Conservation (phyloP, 2,329 filamentous ascomycete species). For the Fusarium armeniacum region DNA sequence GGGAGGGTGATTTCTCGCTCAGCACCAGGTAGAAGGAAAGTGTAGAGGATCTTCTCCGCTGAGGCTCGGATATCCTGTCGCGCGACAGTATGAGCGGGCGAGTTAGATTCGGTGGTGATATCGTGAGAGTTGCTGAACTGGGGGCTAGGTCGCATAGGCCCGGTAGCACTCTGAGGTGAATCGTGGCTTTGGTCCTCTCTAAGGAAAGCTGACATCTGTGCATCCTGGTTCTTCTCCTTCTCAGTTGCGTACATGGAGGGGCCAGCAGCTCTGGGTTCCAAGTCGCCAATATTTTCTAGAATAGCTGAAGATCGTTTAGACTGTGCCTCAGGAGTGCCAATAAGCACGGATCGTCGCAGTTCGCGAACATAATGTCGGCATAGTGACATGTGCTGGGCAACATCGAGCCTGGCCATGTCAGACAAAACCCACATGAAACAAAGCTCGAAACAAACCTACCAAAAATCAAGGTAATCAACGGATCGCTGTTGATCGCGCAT, state of each 20-base stretch:
- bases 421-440: not conserved
- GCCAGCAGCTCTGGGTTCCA: slow-evolving; percentile 70
- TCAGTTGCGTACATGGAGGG: slow-evolving; percentile 74
- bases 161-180: slow-evolving; percentile 66
- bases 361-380: slow-evolving; percentile 98
- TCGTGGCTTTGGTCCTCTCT: slow-evolving; percentile 74
- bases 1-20: slow-evolving; percentile 97
- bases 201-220: slow-evolving; percentile 91
- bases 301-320: slow-evolving; percentile 89
- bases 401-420: slow-evolving; percentile 83
- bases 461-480: slow-evolving; percentile 98
- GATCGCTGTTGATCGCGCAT: slow-evolving; percentile 99
- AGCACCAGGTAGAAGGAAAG: slow-evolving; percentile 92
- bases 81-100: slow-evolving; percentile 85
- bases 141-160: slow-evolving; percentile 63
- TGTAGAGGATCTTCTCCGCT: slow-evolving; percentile 99
- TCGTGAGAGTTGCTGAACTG: slow-evolving; percentile 73
- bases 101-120: slow-evolving; percentile 81
- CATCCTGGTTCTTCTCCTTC: slow-evolving; percentile 84
- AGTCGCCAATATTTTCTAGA: slow-evolving; percentile 79
- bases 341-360: slow-evolving; percentile 89
- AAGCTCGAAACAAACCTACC: slow-evolving; percentile 68
- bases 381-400: slow-evolving; percentile 97
- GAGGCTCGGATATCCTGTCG: slow-evolving; percentile 91
- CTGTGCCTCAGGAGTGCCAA: slow-evolving; percentile 92